Conservation (phyloP, 2,329 filamentous ascomycete genomes). For the Trichoderma citrinoviride region DNA sequence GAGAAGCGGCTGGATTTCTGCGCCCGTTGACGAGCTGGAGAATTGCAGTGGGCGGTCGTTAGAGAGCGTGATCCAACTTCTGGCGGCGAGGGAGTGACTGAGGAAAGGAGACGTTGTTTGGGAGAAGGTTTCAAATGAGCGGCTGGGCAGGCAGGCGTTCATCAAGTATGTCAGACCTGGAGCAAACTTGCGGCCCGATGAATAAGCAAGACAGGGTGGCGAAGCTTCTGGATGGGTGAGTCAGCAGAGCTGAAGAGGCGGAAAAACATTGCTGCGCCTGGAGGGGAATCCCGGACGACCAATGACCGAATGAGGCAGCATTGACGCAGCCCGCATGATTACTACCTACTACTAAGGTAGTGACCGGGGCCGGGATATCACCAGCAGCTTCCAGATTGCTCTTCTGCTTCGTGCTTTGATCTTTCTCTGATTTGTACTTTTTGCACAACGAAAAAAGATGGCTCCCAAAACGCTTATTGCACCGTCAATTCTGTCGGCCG, state of each 20-base stretch:
- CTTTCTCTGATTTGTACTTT: no score
- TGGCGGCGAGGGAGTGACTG: constrained; percentile 35
- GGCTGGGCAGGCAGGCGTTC: constrained; percentile 8
- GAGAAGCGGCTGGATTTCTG: constrained; percentile 33
- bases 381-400: background rate
- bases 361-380: background rate
- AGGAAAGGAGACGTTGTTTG: constrained; percentile 29
- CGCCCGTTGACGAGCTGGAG: constrained; percentile 24
- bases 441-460: constrained; percentile 52
- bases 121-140: constrained; percentile 22
- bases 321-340: background rate
- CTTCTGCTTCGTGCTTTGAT: background rate
- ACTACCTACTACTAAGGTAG: no score
- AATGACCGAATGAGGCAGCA: no score
- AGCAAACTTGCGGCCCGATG: constrained; percentile 7
- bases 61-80: constrained; percentile 37
- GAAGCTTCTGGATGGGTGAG: constrained; percentile 10
- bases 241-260: background rate
- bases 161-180: constrained; percentile 3
- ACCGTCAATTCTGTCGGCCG: constrained; percentile 95
- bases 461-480: constrained; percentile 90
- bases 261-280: background rate
- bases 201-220: background rate
- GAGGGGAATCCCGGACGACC: background rate
- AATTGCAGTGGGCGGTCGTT: constrained; percentile 17